Percentiles rank a stretch among this genome's conserved stretches.
phyloP scores from a whole-genome alignment of 2,329 filamentous ascomycete species.

The Penicillium sp. region DNA sequence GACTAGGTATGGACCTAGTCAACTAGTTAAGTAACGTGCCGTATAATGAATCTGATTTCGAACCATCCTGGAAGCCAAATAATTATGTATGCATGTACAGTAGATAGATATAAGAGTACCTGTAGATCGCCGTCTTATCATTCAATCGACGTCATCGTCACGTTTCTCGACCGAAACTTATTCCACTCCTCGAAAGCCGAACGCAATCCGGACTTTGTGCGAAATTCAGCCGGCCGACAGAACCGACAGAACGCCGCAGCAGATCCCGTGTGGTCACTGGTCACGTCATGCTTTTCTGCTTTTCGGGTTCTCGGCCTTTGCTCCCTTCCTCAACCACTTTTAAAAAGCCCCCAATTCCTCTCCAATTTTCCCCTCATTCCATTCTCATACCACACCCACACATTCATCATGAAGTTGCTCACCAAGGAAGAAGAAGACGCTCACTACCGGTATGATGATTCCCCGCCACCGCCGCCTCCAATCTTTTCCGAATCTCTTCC shows the following conservation, averaged over 20 bases:
- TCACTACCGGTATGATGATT: slow-evolving; percentile 71
- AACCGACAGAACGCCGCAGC: slow-evolving; percentile 18
- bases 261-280: slow-evolving; percentile 31
- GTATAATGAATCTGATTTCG: no score
- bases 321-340: slow-evolving; percentile 11
- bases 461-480: neutral
- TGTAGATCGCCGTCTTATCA: neutral
- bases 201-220: slow-evolving; percentile 18
- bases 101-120: neutral
- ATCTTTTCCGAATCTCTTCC: neutral
- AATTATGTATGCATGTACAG: neutral
- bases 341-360: slow-evolving; percentile 18
- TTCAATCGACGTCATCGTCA: neutral
- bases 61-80: no score
- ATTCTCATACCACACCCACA: slow-evolving; percentile 6
- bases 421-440: slow-evolving; percentile 89
- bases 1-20: no score
- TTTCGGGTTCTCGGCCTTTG: slow-evolving; percentile 33
- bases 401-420: slow-evolving; percentile 82
- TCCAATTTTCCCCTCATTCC: slow-evolving; percentile 3
- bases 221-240: slow-evolving; percentile 17
- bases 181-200: neutral
- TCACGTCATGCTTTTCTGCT: slow-evolving; percentile 34
- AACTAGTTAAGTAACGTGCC: no score
- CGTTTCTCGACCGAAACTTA: neutral